A percentile compares a stretch with the other conserved stretches of the same genome.
Evolutionary conservation across 1,284 basidiomycete species (phyloP).

Genomic region (Cryptococcus wingfieldii): DNA sequence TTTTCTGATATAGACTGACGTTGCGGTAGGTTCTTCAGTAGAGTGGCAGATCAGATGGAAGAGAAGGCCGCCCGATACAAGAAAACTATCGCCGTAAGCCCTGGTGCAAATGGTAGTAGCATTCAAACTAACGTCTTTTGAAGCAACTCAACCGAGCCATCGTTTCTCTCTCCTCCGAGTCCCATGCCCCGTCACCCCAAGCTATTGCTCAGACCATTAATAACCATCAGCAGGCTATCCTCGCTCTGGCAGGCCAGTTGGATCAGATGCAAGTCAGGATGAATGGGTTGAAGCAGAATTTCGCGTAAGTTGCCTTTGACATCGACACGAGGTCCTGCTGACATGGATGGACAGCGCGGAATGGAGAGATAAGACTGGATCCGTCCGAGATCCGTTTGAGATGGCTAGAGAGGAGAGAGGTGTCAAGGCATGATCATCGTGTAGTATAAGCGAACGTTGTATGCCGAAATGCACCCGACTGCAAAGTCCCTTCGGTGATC

Average conservation of each 20-base stretch:
- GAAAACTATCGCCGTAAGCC: constrained; percentile 33
- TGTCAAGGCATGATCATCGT: constrained; percentile 16
- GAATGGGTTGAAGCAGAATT: constrained; percentile 27
- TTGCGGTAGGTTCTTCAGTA: constrained; percentile 29
- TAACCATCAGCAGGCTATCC: constrained; percentile 41
- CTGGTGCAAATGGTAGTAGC: neutral
- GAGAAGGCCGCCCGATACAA: constrained; percentile 40
- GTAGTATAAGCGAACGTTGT: neutral
- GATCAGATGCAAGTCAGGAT: constrained; percentile 36
- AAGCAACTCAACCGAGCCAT: constrained; percentile 39
- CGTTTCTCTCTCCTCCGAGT: constrained; percentile 26
- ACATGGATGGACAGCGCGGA: constrained; percentile 19
- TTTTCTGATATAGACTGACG: neutral
- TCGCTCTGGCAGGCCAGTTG: constrained; percentile 37
- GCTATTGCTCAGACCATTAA: constrained; percentile 43
- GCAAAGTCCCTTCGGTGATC: no score
- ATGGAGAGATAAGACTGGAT: constrained; percentile 36
- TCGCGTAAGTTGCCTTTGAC: constrained; percentile 25
- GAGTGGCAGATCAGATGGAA: constrained; percentile 28
- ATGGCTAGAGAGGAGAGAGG: constrained; percentile 41
- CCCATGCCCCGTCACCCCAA: constrained; percentile 35
- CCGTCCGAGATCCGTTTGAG: constrained; percentile 45
- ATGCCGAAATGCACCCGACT: neutral
- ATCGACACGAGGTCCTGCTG: neutral
- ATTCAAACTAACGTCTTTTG: neutral